A percentile compares a stretch with the other conserved stretches of the same genome.
Evolutionary conservation across 225 moss, liverwort and hornwort genomes (phyloP).

Genomic region (Pseudoscleropodium purum): DNA sequence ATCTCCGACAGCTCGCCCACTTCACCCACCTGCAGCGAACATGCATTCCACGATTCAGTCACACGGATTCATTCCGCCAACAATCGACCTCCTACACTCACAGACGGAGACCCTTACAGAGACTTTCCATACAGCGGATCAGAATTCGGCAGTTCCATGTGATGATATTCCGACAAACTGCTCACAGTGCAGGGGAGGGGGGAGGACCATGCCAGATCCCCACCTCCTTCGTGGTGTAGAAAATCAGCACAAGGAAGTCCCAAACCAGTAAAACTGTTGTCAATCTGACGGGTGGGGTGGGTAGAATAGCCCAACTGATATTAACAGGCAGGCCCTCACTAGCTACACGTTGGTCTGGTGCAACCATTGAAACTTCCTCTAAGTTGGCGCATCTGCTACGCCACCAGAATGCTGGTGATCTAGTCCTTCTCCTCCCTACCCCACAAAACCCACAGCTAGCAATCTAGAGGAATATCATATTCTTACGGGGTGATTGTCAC

Average conservation of each 20-base stretch:
- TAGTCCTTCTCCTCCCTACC: neutral
- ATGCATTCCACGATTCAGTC: neutral
- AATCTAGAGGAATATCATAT: neutral
- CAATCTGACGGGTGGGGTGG: neutral
- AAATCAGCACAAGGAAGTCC: neutral
- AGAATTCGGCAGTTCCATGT: neutral
- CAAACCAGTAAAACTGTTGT: neutral
- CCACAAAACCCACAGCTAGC: neutral
- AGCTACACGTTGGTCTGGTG: neutral
- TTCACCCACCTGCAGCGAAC: constrained; percentile 69
- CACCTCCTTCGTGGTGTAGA: too few species aligned
- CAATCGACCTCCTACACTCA: neutral
- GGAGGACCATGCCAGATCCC: neutral
- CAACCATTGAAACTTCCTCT: neutral
- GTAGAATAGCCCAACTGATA: neutral
- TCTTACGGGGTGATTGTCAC: neutral
- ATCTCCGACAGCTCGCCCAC: constrained; percentile 98
- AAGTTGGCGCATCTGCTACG: neutral
- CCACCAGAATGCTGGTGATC: neutral
- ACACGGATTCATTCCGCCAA: too few species aligned
- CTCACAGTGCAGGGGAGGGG: neutral
- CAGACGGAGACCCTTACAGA: neutral
- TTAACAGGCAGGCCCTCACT: neutral
- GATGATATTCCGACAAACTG: neutral
- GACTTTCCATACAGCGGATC: neutral